Conservation (phyloP, 2,329 filamentous ascomycete genomes). For the Pseudogymnoascus sp. region DNA sequence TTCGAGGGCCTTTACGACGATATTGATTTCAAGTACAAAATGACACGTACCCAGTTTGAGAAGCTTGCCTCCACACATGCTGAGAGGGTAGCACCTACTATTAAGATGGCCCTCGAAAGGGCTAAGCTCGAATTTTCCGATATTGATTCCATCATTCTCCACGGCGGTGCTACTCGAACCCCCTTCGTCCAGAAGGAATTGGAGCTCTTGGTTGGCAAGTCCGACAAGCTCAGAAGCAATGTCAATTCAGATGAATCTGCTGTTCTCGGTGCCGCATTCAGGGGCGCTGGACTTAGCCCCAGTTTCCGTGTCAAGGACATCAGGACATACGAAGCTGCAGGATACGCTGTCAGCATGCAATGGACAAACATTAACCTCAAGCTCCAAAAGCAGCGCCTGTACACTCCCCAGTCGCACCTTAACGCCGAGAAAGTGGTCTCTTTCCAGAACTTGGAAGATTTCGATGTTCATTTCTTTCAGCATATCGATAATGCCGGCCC, state of each 20-base stretch:
- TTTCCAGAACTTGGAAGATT: constrained; percentile 75
- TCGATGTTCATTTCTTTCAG: constrained; percentile 74
- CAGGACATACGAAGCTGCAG: constrained; percentile 66
- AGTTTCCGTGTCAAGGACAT: constrained; percentile 99
- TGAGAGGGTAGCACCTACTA: constrained; percentile 58
- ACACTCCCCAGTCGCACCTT: constrained; percentile 67
- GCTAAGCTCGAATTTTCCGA: constrained; percentile 68
- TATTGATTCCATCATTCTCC: constrained; percentile 83
- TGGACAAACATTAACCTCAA: constrained; percentile 65
- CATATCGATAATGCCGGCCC: constrained; percentile 44
- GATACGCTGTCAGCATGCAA: constrained; percentile 67
- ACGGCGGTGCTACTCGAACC: constrained; percentile 82
- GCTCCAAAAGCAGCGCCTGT: constrained; percentile 72
- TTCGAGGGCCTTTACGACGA: constrained; percentile 91
- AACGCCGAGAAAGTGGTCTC: constrained; percentile 77
- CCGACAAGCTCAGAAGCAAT: constrained; percentile 79
- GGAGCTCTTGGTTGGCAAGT: constrained; percentile 63
- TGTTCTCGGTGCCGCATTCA: constrained; percentile 92
- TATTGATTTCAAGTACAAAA: constrained; percentile 86
- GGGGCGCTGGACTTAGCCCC: constrained; percentile 83
- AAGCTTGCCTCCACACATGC: constrained; percentile 62
- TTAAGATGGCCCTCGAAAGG: constrained; percentile 66
- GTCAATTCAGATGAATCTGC: constrained; percentile 97
- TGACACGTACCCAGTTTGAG: constrained; percentile 75
- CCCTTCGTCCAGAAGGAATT: constrained; percentile 90